Conservation (phyloP, 2,329 filamentous ascomycete species). For the Sphaerulina populicola region DNA sequence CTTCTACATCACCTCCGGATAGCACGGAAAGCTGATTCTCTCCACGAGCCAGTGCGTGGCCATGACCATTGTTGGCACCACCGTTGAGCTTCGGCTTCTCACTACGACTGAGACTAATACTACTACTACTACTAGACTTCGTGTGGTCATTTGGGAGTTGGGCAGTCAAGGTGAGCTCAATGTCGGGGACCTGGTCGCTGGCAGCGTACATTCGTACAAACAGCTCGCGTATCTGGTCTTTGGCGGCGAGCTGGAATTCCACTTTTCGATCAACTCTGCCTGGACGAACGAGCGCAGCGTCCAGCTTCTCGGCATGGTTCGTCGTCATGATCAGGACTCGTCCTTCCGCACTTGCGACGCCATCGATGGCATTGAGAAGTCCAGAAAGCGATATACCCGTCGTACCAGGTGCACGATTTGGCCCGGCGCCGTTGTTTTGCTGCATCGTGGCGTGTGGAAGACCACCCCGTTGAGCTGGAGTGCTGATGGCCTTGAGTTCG, state of each 20-base stretch:
- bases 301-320: slow-evolving; percentile 64
- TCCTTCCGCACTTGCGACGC: slow-evolving; percentile 70
- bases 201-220: slow-evolving; percentile 36
- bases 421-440: slow-evolving; percentile 5
- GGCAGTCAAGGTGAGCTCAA: slow-evolving; percentile 8
- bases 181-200: slow-evolving; percentile 18
- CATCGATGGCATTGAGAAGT: slow-evolving; percentile 75
- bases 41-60: slow-evolving; percentile 3
- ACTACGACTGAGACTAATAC: too few species aligned
- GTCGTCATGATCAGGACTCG: slow-evolving; percentile 76
- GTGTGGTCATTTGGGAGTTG: neutral
- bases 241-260: slow-evolving; percentile 46
- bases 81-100: slow-evolving; percentile 8
- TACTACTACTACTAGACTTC: neutral
- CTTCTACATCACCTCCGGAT: slow-evolving; percentile 29
- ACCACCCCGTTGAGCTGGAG: slow-evolving; percentile 5
- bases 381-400: slow-evolving; percentile 70
- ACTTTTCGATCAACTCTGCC: slow-evolving; percentile 63
- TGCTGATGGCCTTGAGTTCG: slow-evolving; percentile 23
- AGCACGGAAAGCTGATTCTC: slow-evolving; percentile 14
- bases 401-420: slow-evolving; percentile 36
- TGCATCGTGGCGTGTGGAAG: neutral
- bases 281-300: slow-evolving; percentile 58
- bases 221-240: slow-evolving; percentile 37
- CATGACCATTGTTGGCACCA: slow-evolving; percentile 6